A percentile compares a stretch with the other conserved stretches of the same genome.
phyloP scores from a whole-genome alignment of 2,329 filamentous ascomycete genomes.

The Colletotrichum somersetense region DNA sequence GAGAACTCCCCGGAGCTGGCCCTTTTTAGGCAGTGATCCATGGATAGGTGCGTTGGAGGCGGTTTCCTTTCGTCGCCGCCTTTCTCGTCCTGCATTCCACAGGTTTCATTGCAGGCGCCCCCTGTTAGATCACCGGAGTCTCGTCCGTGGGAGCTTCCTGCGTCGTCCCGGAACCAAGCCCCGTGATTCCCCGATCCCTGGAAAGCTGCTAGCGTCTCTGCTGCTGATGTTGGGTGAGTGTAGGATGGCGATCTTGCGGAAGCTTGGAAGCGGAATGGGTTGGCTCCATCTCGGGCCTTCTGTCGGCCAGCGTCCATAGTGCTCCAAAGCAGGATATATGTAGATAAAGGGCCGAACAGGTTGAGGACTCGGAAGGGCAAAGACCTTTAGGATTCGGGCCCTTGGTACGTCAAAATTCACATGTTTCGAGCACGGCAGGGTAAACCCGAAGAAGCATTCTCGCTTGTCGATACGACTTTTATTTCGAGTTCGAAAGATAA shows the following conservation, averaged over 20 bases:
- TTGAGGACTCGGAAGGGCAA: background rate
- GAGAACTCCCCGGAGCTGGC: background rate
- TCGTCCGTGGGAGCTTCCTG: too few relatives aligned
- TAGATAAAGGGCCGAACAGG: too few relatives aligned
- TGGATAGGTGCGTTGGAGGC: too few relatives aligned
- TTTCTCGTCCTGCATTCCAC: background rate
- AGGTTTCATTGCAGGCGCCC: background rate
- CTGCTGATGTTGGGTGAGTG: background rate
- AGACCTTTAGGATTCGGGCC: background rate
- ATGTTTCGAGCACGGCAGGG: background rate
- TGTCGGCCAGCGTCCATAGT: background rate
- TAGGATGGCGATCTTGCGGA: too few relatives aligned
- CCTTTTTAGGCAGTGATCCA: background rate
- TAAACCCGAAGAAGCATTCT: too few relatives aligned
- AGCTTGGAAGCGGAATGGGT: background rate
- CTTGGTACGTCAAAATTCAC: background rate
- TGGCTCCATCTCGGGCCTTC: background rate
- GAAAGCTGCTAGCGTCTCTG: background rate
- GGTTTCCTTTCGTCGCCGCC: background rate
- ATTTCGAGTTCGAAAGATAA: background rate
- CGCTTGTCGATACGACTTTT: background rate
- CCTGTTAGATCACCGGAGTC: too few relatives aligned
- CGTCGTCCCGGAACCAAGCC: too few relatives aligned
- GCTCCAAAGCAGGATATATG: too few relatives aligned
- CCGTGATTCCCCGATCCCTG: background rate